Base-by-base conservation (phyloP, 768 basidiomycete species). In the Lepiota brunneoincarnata region DNA sequence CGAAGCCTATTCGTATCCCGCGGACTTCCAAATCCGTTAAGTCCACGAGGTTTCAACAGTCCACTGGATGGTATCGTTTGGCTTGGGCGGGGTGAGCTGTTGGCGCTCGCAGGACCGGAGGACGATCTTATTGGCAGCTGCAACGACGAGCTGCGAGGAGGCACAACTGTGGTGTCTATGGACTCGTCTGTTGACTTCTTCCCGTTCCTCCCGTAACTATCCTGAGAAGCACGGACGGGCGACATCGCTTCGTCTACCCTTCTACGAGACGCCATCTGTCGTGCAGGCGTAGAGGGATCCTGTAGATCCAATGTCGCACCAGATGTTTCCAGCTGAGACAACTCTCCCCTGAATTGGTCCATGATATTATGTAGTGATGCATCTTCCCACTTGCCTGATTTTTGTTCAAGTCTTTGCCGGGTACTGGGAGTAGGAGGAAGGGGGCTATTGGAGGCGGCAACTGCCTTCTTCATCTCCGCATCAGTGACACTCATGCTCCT, bases 401-500 rank as follows among this genome's bases (percentile, higher is more conserved):
- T 56, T 24, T 58, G 51, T 43, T 54, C 56, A 20, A 69, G 45
- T 14, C 39, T 49, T 45, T 55, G 49, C 14, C 56, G 58, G 12
- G 56, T 31, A 43, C 47, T 54, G 34, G 62, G 54, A 18, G 74
- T 64, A 37, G 71, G 59, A 21, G 76, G 72, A 5, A 71, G 68
- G 20, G 71, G 70, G 44, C 71, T 69, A 14, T 69, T 58, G 5
- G 75, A 66, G 42, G 73, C 64, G 2, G 70, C 51, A 55, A 73
- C 66, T 2, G 71, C 64, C 57, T 76, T 77, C 64, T 81, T 77
- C 45, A 79, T 60, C 36, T 87, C 87, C 6, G 77, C 76, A 62
- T 87, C 82, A 47, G 86, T 79, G 48, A 87, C 81, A 59, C 89
- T 91, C 80, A 85, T 81, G 63, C 87, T 90, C 55, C 89, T 73